Conservation (phyloP, 2,329 filamentous ascomycete species). For the Rutstroemia sydowiana region DNA sequence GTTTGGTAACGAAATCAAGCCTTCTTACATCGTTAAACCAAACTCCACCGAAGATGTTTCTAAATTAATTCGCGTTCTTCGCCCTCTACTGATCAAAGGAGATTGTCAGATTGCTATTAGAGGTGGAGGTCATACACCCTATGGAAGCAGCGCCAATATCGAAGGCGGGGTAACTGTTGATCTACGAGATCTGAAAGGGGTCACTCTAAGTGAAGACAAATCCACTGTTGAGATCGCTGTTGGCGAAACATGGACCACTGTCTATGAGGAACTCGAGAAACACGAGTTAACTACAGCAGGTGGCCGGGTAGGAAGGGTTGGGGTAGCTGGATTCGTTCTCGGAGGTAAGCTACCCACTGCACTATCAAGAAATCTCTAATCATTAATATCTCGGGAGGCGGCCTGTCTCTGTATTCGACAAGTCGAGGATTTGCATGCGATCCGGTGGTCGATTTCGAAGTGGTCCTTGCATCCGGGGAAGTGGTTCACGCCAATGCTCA, state of each 20-base stretch:
- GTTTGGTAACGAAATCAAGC: not conserved
- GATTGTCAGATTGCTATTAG: constrained; percentile 39
- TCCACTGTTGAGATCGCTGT: constrained; percentile 29
- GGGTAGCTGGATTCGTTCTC: not conserved
- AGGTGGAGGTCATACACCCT: constrained; percentile 15
- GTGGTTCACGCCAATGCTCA: constrained; percentile 36
- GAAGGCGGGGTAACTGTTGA: constrained; percentile 43
- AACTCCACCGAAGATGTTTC: not conserved
- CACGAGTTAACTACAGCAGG: not conserved
- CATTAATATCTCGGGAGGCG: constrained; percentile 12
- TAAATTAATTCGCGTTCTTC: not conserved
- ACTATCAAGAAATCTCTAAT: not conserved
- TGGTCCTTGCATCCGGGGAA: constrained; percentile 44
- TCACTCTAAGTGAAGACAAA: constrained; percentile 24
- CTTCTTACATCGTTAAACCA: not conserved
- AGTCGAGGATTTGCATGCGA: constrained; percentile 42
- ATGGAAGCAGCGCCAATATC: constrained; percentile 43
- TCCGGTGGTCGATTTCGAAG: constrained; percentile 41
- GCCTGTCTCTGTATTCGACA: constrained; percentile 18
- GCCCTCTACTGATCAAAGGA: not conserved
- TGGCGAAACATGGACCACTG: constrained; percentile 33
- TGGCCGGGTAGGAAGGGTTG: not conserved
- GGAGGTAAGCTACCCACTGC: not conserved
- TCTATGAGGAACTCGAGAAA: constrained; percentile 31
- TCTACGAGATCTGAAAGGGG: constrained; percentile 27